Percentiles rank a stretch among this genome's conserved stretches.
These are phyloP conservation scores for Pulicaria dysenterica DNA, from an alignment of 129 eudicot genomes.

Conservation along the genomic window DNA sequence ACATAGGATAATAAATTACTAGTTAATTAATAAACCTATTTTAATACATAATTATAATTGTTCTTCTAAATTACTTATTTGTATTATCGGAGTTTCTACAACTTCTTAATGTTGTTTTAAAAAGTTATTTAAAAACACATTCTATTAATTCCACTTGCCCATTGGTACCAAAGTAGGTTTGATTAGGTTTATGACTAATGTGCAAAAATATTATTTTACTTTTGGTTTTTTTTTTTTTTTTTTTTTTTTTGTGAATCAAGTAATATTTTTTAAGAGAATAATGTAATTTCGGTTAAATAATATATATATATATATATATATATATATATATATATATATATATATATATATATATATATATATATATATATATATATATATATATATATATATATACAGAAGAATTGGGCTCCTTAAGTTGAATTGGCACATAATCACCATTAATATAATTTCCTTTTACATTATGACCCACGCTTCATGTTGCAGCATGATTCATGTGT, in stretches of 20 bases:
- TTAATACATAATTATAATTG: too few species aligned
- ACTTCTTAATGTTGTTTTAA: too few species aligned
- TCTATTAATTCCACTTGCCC: background rate
- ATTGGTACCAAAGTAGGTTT: slow-evolving; percentile 19
- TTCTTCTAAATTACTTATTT: too few species aligned
- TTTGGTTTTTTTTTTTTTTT: background rate
- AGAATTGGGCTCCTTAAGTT: background rate
- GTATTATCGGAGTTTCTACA: too few species aligned
- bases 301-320: too few species aligned
- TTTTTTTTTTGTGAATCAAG: too few species aligned
- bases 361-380: too few species aligned
- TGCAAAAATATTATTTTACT: background rate
- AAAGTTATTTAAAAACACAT: too few species aligned
- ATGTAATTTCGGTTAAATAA: background rate
- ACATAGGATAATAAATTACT: too few species aligned
- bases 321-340: too few species aligned
- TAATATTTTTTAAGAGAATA: background rate
- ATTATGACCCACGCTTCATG: slow-evolving; percentile 15
- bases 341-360: too few species aligned
- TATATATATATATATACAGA: background rate
- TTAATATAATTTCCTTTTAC: slow-evolving; percentile 9
- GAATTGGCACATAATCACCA: background rate
- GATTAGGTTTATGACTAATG: slow-evolving; percentile 1
- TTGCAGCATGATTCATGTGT: slow-evolving; percentile 8
- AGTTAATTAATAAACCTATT: too few species aligned